Conservation (phyloP, 495 filamentous ascomycete genomes). For the Cudoniella acicularis region DNA sequence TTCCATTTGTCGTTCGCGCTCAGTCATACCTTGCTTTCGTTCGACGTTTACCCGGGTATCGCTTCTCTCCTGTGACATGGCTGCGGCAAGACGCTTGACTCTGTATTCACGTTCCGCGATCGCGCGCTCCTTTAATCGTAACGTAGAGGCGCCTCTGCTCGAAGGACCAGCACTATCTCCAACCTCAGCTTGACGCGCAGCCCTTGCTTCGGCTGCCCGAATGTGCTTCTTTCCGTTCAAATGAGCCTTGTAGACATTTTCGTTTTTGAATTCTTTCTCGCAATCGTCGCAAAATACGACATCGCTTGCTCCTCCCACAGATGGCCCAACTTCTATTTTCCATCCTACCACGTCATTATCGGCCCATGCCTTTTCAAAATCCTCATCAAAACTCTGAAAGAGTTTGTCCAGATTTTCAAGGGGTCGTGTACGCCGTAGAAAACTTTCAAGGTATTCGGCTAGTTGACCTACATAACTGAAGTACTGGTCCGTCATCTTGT, state of each 20-base stretch:
- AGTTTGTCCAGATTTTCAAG: conserved; percentile 80
- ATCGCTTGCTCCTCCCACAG: conserved; percentile 47
- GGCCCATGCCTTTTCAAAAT: conserved; percentile 82
- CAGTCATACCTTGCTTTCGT: conserved; percentile 92
- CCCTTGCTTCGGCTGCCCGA: conserved; percentile 64
- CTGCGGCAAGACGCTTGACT: conserved; percentile 67
- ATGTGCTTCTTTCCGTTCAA: conserved; percentile 89
- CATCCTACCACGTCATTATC: conserved; percentile 76
- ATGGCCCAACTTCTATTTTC: conserved; percentile 52
- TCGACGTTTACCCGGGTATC: conserved; percentile 92
- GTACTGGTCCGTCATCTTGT: conserved; percentile 88
- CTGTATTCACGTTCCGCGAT: conserved; percentile 87
- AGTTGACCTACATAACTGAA: conserved; percentile 83
- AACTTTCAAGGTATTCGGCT: conserved; percentile 77
- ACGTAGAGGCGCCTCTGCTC: conserved; percentile 30
- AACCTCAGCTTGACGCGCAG: conserved; percentile 29
- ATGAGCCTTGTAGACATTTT: conserved; percentile 89
- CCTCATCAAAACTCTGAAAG: conserved; percentile 66
- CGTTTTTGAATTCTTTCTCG: conserved; percentile 91
- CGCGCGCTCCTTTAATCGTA: conserved; percentile 79
- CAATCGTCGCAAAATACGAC: conserved; percentile 86
- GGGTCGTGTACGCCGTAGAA: conserved; percentile 75
- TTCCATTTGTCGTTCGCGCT: conserved; percentile 88
- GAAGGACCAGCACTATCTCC: conserved; percentile 24
- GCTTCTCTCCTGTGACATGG: conserved; percentile 73